Evolutionary conservation across 1,139 yeast genomes (phyloP).

Genomic region (Maudiozyma humilis): DNA sequence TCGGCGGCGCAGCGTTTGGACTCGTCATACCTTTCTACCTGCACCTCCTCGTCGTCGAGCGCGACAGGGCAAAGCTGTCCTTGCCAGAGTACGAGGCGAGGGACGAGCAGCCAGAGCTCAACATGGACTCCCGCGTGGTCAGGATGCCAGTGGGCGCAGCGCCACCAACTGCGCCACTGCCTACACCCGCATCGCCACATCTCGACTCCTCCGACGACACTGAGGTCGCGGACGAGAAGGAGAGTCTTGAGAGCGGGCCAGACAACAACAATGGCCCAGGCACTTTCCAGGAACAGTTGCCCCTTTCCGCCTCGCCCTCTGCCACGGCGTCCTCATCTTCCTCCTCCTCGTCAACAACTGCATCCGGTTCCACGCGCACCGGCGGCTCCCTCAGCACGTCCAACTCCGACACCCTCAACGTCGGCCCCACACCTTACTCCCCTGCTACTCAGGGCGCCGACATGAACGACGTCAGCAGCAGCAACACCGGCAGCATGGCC

Average conservation of each 20-base stretch:
- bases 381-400: neutral
- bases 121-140: conserved; percentile 69
- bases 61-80: conserved; percentile 50
- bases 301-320: neutral
- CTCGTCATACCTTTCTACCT: conserved; percentile 57
- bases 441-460: neutral
- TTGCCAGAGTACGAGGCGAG: conserved; percentile 60
- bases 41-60: conserved; percentile 61
- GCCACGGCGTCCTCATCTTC: conserved; percentile 1
- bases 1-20: conserved; percentile 63
- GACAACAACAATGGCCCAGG: neutral
- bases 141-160: conserved; percentile 33
- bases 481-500: neutral
- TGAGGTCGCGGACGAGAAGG: neutral
- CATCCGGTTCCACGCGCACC: neutral
- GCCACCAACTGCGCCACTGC: conserved; percentile 6
- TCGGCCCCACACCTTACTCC: conserved; percentile 2
- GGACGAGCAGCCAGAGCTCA: conserved; percentile 73
- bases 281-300: no score
- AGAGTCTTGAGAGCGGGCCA: neutral
- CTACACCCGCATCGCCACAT: no score
- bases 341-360: neutral
- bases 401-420: neutral
- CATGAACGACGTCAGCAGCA: no score
- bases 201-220: neutral